A percentile compares a stretch with the other conserved stretches of the same genome.
Conservation (phyloP, 331 rosid genomes). For the Prunus yedoensis region DNA sequence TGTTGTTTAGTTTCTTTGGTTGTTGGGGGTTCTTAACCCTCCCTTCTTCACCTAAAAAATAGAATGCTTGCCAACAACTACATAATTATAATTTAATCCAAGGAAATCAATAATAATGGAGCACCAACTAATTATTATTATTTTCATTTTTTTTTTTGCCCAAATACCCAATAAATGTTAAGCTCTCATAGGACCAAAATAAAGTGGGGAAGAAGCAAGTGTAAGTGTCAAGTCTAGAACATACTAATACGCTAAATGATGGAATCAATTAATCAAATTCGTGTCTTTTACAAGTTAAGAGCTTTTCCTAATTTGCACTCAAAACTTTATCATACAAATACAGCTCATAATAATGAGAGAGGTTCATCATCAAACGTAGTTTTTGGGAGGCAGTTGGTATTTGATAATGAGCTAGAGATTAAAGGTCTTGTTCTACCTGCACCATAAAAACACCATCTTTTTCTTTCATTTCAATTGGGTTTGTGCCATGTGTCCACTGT, state of each 20-base stretch:
- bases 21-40: too few relatives aligned
- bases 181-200: not conserved
- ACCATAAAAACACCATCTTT: too few relatives aligned
- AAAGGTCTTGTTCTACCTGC: not conserved
- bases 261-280: not conserved
- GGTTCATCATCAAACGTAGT: too few relatives aligned
- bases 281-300: not conserved
- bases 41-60: too few relatives aligned
- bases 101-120: too few relatives aligned
- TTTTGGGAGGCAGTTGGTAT: not conserved
- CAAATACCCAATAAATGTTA: not conserved
- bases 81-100: too few relatives aligned
- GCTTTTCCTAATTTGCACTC: constrained; percentile 9
- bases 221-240: not conserved
- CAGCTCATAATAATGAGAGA: not conserved
- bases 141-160: not conserved
- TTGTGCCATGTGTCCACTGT: not conserved
- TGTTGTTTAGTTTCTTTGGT: too few relatives aligned
- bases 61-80: too few relatives aligned
- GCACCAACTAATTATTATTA: not conserved
- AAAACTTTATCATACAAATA: not conserved
- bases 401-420: not conserved
- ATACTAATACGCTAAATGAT: not conserved
- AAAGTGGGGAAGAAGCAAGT: not conserved
- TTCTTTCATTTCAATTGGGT: not conserved